Base-by-base conservation (phyloP, 441 rosid genomes). In the Euphorbia schlechtendalii region DNA sequence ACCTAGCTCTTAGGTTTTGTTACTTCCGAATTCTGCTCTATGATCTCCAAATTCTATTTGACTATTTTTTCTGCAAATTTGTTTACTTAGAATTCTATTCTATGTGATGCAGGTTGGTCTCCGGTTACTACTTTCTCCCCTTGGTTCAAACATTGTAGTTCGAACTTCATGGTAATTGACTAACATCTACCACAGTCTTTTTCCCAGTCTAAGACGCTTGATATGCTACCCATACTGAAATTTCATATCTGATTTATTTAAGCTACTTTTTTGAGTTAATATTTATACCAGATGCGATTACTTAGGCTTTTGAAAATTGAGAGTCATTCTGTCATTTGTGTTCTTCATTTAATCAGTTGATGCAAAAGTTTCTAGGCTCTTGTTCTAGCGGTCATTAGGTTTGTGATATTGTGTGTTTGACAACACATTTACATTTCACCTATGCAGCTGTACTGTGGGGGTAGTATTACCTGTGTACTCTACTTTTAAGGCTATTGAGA, bases 401-500 rank as follows among this genome's bases (percentile, higher is more conserved):
- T 22, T 24, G 30, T 54, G 32, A 41, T 59, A 51, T 36, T 49
- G 30, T 61, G 15, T 15, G 13, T 51, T 56, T 27, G 60, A 27
- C 5, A 40, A 38, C 54, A 20, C 4, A 5, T 21, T 53, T 34
- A 18, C 32, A 8, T 53, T 56, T 27, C 11, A 20, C n/a, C 59
- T 34, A 14, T 70, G 62, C 77, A 87, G 94, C 75, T 85, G 94
- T 73, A 73, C 87, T 1, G 79, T 85, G 41, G 87, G 90, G 66
- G 77, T 69, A 38, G 75, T 77, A 59, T 64, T 87, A 43, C 90
- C 94, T 15, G 85, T 81, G 63, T 87, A 83, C 81, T 81, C 87
- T 0, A 85, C 90, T 4, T 80, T 82, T 63, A 82, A 78, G 66
- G 94, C 90, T 20, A 81, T 87, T 8, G 91, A 87, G 71, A 77